phyloP scores from a whole-genome alignment of 352 stramenopile genomes.

The Phytopythium ostracodes region DNA sequence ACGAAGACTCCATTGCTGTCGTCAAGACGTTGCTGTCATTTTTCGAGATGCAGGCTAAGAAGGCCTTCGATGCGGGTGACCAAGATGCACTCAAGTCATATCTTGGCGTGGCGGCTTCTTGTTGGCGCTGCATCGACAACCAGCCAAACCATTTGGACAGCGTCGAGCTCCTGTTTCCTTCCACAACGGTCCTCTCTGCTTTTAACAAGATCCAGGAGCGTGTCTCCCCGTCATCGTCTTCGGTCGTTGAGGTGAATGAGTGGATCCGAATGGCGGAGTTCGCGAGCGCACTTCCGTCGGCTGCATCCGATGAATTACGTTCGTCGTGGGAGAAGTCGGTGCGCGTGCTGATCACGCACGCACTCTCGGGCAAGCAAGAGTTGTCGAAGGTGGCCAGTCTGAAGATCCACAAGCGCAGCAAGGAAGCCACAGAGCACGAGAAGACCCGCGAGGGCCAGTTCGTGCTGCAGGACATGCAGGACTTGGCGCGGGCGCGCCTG shows the following conservation, averaged over 20 bases:
- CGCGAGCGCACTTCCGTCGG: conserved; percentile 21
- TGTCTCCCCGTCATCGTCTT: conserved; percentile 25
- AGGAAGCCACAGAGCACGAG: conserved; percentile 21
- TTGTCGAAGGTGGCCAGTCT: conserved; percentile 39
- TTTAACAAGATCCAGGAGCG: conserved; percentile 28
- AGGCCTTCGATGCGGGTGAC: background rate
- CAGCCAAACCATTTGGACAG: background rate
- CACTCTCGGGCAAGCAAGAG: conserved; percentile 59
- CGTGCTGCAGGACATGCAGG: conserved; percentile 37
- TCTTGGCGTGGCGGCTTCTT: conserved; percentile 13
- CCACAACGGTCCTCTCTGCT: conserved; percentile 21
- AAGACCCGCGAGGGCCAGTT: conserved; percentile 34
- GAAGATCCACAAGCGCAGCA: conserved; percentile 46
- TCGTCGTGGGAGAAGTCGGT: conserved; percentile 50
- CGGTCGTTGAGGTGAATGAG: conserved; percentile 30
- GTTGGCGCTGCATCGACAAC: conserved; percentile 11
- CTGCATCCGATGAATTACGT: conserved; percentile 21
- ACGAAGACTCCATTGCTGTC: background rate
- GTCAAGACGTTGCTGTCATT: conserved; percentile 13
- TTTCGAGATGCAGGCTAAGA: conserved; percentile 4
- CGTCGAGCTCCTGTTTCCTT: conserved; percentile 19
- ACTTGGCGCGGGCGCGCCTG: conserved; percentile 35
- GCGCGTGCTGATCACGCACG: conserved; percentile 47
- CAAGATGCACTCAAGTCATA: background rate
- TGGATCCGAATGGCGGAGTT: conserved; percentile 43